Conservation (phyloP, 352 stramenopile genomes). For the Globisporangium alternatum region DNA sequence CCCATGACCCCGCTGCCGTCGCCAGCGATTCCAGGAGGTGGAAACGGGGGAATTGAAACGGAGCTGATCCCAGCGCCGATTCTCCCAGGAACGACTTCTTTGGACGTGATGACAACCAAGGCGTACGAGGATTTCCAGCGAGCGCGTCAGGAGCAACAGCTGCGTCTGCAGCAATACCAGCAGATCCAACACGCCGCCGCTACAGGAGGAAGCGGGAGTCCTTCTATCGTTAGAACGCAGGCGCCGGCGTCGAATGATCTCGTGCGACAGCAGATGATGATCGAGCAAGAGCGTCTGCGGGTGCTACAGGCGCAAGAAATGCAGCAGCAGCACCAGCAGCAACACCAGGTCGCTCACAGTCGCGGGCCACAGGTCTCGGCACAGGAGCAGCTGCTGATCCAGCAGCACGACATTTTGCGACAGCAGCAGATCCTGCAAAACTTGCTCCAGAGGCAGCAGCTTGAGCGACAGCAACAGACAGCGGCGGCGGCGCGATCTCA, state of each 20-base stretch:
- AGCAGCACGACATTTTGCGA: conserved; percentile 47
- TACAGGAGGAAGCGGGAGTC: not conserved
- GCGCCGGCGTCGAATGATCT: conserved; percentile 26
- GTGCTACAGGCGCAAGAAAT: conserved; percentile 33
- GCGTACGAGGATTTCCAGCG: conserved; percentile 42
- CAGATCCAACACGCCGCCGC: conserved; percentile 23
- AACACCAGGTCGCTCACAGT: conserved; percentile 4
- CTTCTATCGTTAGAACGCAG: conserved; percentile 14
- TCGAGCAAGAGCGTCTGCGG: conserved; percentile 47
- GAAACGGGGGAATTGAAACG: conserved; percentile 10
- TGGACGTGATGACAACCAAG: not conserved
- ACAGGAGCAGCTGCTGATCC: conserved; percentile 31
- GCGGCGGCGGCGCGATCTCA: conserved; percentile 10
- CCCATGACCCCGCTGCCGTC: conserved; percentile 6
- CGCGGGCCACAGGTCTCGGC: conserved; percentile 18
- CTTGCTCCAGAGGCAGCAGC: conserved; percentile 37
- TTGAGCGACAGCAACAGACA: conserved; percentile 16
- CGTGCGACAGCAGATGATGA: conserved; percentile 38
- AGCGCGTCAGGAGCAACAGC: conserved; percentile 40
- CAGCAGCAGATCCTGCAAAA: conserved; percentile 44
- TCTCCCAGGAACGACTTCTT: not conserved
- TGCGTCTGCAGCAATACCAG: conserved; percentile 52
- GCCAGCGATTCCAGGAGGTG: conserved; percentile 20
- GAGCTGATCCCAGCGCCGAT: conserved; percentile 11
- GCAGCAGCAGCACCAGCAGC: conserved; percentile 27